A percentile compares a stretch with the other conserved stretches of the same genome.
phyloP scores from a whole-genome alignment of 2,329 filamentous ascomycete species.

The Bimuria novae-zelandiae region DNA sequence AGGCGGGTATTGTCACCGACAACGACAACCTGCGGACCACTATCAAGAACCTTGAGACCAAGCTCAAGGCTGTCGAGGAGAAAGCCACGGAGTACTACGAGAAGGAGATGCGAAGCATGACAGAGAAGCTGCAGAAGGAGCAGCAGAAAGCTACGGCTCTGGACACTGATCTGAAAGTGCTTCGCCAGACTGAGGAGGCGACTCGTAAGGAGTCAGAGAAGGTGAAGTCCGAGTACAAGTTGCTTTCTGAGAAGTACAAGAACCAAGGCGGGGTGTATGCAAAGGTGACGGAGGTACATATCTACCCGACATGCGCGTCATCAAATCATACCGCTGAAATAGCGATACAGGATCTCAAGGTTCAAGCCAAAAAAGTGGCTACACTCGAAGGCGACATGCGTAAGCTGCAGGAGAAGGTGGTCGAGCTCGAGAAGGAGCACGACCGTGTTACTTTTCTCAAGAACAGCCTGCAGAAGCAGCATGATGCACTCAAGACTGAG shows the following conservation, averaged over 20 bases:
- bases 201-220: constrained; percentile 25
- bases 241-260: constrained; percentile 25
- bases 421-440: constrained; percentile 19
- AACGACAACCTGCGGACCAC: constrained; percentile 21
- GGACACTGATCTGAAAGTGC: constrained; percentile 15
- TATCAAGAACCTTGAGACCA: constrained; percentile 18
- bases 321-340: not conserved
- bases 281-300: constrained; percentile 24
- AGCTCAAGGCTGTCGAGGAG: constrained; percentile 21
- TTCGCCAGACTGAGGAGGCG: constrained; percentile 17
- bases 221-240: constrained; percentile 21
- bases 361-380: constrained; percentile 26
- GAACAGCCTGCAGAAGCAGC: constrained; percentile 10
- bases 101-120: constrained; percentile 21
- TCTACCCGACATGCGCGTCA: not conserved
- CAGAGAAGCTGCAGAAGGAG: constrained; percentile 26
- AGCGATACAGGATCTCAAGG: constrained; percentile 7
- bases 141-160: constrained; percentile 23
- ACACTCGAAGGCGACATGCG: constrained; percentile 16
- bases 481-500: constrained; percentile 15
- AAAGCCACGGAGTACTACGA: constrained; percentile 19
- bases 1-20: constrained; percentile 23
- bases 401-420: constrained; percentile 19
- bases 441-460: constrained; percentile 11
- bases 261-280: constrained; percentile 28